Conservation (phyloP, 2,329 filamentous ascomycete genomes). For the Clonostachys solani region DNA sequence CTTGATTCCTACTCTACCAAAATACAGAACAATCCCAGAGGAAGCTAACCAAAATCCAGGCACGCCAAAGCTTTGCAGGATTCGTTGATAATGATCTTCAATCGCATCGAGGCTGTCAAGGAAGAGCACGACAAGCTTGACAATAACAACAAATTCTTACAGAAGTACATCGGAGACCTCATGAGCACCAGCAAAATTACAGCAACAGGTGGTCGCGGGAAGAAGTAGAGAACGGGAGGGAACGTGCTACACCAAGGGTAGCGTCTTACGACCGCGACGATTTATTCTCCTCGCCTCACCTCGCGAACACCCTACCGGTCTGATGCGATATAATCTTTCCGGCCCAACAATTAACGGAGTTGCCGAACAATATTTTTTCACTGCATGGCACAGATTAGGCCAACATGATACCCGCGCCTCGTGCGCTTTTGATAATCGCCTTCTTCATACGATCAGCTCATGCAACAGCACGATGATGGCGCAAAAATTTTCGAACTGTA, state of each 20-base stretch:
- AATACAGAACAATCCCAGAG: background rate
- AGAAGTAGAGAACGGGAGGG: slow-evolving; percentile 37
- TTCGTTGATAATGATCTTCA: slow-evolving; percentile 82
- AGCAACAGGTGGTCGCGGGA: slow-evolving; percentile 44
- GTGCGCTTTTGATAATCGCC: too few relatives aligned
- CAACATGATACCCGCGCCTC: slow-evolving; percentile 4
- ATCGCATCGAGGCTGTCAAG: slow-evolving; percentile 90
- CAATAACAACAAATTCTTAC: slow-evolving; percentile 92
- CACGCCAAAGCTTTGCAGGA: slow-evolving; percentile 87
- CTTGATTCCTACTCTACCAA: too few relatives aligned
- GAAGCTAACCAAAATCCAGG: slow-evolving; percentile 37
- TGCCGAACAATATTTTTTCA: background rate
- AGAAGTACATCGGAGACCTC: slow-evolving; percentile 95
- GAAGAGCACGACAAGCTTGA: slow-evolving; percentile 96
- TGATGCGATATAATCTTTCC: background rate
- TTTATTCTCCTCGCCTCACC: too few relatives aligned
- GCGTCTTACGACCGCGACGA: too few relatives aligned
- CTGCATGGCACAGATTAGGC: background rate
- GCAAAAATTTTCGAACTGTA: too few relatives aligned
- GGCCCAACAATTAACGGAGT: background rate
- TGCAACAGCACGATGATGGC: too few relatives aligned
- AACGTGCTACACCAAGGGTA: too few relatives aligned
- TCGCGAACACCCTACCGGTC: background rate
- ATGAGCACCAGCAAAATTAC: slow-evolving; percentile 83
- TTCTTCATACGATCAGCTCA: too few relatives aligned